Percentiles rank a stretch among this genome's conserved stretches.
Conservation (phyloP, 2,329 filamentous ascomycete species). For the Pseudopithomyces maydicus region DNA sequence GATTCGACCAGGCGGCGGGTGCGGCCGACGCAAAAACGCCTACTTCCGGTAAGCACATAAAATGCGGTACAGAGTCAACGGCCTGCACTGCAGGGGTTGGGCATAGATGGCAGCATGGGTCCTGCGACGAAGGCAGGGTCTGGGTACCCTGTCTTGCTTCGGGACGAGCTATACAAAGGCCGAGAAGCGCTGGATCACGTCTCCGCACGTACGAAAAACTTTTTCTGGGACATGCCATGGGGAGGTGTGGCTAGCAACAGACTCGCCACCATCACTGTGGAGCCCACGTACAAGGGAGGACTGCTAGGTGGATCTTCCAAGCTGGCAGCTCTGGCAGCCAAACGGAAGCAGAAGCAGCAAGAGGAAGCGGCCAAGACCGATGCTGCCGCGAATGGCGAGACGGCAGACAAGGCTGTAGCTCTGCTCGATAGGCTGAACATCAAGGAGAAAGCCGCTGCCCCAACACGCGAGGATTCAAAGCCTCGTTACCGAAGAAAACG, state of each 20-base stretch:
- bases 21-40: conserved; percentile 45
- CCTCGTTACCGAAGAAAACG: conserved; percentile 24
- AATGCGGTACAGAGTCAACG: conserved; percentile 16
- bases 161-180: background rate
- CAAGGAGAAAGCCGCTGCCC: conserved; percentile 12
- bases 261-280: conserved; percentile 66
- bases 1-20: conserved; percentile 53
- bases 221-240: conserved; percentile 89
- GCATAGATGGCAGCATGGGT: background rate
- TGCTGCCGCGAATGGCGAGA: conserved; percentile 11
- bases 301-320: conserved; percentile 86
- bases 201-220: conserved; percentile 38
- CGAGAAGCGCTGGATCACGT: background rate
- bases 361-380: conserved; percentile 47
- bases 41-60: conserved; percentile 53
- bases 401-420: conserved; percentile 45
- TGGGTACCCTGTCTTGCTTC: background rate
- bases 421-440: conserved; percentile 51
- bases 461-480: background rate
- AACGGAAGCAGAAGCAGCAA: conserved; percentile 80
- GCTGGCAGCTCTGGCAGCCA: conserved; percentile 84
- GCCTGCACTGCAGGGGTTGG: conserved; percentile 5
- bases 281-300: conserved; percentile 66
- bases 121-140: background rate
- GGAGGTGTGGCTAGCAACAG: conserved; percentile 71